Percentiles rank a stretch among this genome's conserved stretches.
Conservation (phyloP, 805 yeast species). For the Starmerella etchellsii region DNA sequence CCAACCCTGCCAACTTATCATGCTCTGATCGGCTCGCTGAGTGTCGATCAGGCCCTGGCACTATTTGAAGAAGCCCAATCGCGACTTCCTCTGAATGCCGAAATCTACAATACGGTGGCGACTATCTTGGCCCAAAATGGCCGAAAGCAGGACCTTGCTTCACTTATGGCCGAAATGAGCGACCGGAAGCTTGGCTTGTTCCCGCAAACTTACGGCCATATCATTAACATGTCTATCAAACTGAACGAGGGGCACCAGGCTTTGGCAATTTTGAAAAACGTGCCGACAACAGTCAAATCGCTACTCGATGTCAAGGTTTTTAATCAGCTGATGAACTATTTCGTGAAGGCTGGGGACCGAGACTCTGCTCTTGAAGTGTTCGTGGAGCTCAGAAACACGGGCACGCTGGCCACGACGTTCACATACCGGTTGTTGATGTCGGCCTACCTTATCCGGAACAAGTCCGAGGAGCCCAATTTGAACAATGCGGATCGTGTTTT, state of each 20-base stretch:
- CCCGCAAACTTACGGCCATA: constrained; percentile 7
- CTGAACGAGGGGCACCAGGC: constrained; percentile 7
- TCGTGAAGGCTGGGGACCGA: constrained; percentile 26
- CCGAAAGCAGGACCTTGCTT: neutral
- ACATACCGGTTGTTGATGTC: constrained; percentile 33
- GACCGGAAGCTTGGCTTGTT: neutral
- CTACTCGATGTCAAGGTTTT: constrained; percentile 22
- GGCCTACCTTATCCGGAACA: constrained; percentile 25
- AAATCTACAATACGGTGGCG: constrained; percentile 10
- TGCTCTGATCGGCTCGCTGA: constrained; percentile 4
- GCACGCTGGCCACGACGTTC: constrained; percentile 27
- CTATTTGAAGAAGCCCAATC: constrained; percentile 12
- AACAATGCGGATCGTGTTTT: constrained; percentile 28
- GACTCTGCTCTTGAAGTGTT: constrained; percentile 26
- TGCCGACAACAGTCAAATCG: constrained; percentile 2
- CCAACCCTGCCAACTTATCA: constrained; percentile 8
- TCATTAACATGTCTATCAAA: constrained; percentile 10
- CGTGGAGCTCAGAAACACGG: constrained; percentile 21
- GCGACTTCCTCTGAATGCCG: neutral
- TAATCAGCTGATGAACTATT: constrained; percentile 30
- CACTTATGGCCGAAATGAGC: constrained; percentile 6
- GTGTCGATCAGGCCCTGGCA: neutral
- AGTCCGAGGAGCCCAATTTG: constrained; percentile 20
- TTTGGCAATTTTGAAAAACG: constrained; percentile 4
- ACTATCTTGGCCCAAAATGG: constrained; percentile 3